Conservation (phyloP, 495 filamentous ascomycete genomes). For the Penicillium canescens region DNA sequence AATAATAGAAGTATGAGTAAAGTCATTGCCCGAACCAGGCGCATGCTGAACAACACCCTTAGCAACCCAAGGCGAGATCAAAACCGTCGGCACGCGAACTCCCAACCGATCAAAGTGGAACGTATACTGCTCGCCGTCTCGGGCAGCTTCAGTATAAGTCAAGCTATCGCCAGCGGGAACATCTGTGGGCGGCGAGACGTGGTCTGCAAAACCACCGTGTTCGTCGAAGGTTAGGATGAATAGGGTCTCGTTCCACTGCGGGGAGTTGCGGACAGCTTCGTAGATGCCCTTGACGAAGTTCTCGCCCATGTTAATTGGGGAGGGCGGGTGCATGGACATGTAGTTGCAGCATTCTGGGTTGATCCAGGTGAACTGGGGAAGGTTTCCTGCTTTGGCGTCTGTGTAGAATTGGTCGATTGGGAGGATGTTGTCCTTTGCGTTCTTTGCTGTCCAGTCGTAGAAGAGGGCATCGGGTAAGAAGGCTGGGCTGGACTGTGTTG, state of each 20-base stretch:
- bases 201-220: slow-evolving; percentile 52
- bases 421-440: slow-evolving; percentile 31
- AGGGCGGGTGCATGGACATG: slow-evolving; percentile 50
- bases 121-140: slow-evolving; percentile 41
- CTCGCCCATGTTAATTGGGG: slow-evolving; percentile 49
- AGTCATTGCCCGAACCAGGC: slow-evolving; percentile 33
- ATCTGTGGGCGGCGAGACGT: slow-evolving; percentile 45
- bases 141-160: slow-evolving; percentile 42
- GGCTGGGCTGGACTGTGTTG: slow-evolving; percentile 19
- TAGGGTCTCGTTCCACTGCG: slow-evolving; percentile 51
- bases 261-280: slow-evolving; percentile 46
- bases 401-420: slow-evolving; percentile 37
- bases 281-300: slow-evolving; percentile 52
- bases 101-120: slow-evolving; percentile 54
- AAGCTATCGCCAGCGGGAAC: slow-evolving; percentile 43
- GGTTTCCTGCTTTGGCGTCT: slow-evolving; percentile 38
- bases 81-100: slow-evolving; percentile 47
- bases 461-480: slow-evolving; percentile 39
- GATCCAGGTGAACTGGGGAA: slow-evolving; percentile 51
- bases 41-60: slow-evolving; percentile 45
- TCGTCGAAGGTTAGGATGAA: slow-evolving; percentile 54
- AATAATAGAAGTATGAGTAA: slow-evolving; percentile 47
- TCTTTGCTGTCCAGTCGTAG: slow-evolving; percentile 41
- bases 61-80: slow-evolving; percentile 51
- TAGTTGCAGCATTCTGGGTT: slow-evolving; percentile 55